Conservation (phyloP, 306 rosid species). For the Cotoneaster glaucophyllus region DNA sequence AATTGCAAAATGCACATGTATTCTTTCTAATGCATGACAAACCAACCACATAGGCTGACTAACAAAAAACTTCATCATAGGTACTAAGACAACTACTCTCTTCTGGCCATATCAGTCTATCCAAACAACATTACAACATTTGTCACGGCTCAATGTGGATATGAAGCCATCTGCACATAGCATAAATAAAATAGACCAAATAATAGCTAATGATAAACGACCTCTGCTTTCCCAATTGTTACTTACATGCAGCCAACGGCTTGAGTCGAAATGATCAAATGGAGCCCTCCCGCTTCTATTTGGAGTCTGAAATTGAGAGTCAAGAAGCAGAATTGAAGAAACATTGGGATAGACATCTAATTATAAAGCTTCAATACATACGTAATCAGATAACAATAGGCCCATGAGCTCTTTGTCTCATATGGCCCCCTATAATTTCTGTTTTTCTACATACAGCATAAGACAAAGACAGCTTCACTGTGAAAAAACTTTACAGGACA, state of each 20-base stretch:
- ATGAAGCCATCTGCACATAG: not conserved
- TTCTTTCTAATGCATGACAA: not conserved
- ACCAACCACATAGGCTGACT: not conserved
- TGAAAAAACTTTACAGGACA: not conserved
- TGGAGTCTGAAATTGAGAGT: constrained; percentile 49
- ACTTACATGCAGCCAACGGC: constrained; percentile 99
- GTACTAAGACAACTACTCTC: not conserved
- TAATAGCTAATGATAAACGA: not conserved
- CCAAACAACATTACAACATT: not conserved
- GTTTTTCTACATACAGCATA: not conserved
- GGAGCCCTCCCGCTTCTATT: constrained; percentile 80
- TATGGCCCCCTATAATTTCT: not conserved
- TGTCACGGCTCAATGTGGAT: not conserved
- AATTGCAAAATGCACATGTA: not conserved
- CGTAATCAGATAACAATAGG: not conserved
- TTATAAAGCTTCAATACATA: not conserved
- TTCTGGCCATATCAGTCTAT: not conserved
- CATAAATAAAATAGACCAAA: not conserved
- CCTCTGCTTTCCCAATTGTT: not conserved
- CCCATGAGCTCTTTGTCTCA: not conserved
- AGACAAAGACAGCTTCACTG: not conserved
- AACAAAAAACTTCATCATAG: not conserved
- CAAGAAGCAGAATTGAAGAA: constrained; percentile 9
- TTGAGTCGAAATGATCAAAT: constrained; percentile 70
- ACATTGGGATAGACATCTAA: not conserved